These are phyloP conservation scores for Suillus luteus DNA, from an alignment of 768 basidiomycete genomes.

Conservation along the genomic window DNA sequence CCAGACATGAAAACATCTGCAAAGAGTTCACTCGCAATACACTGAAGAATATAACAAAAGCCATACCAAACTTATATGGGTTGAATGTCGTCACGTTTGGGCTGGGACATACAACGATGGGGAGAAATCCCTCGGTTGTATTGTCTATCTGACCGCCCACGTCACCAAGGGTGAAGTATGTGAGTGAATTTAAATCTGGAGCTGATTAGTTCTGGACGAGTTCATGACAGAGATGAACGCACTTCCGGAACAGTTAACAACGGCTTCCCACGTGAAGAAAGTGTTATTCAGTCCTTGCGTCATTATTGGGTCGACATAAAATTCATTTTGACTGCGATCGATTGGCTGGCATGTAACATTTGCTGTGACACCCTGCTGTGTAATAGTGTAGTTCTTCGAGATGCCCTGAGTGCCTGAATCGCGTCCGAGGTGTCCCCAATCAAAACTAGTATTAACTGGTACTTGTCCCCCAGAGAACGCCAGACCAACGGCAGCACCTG, in stretches of 20 bases:
- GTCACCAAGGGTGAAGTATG: constrained; percentile 7
- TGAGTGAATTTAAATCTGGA: not conserved
- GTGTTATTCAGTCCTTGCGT: not conserved
- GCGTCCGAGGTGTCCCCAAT: not conserved
- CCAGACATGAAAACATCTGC: constrained; percentile 3
- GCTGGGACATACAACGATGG: constrained; percentile 11
- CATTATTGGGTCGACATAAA: fast-evolving
- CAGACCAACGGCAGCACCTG: not conserved
- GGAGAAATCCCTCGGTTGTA: constrained; percentile 8
- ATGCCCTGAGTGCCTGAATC: constrained; percentile 1
- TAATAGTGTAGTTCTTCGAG: constrained; percentile 6
- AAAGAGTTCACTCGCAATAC: constrained; percentile 10
- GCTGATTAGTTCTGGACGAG: not conserved
- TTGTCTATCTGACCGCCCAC: not conserved
- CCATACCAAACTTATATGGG: constrained; percentile 6
- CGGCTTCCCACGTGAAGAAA: not conserved
- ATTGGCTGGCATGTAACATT: constrained; percentile 14
- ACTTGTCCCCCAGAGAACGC: not conserved
- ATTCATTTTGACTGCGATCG: constrained; percentile 2
- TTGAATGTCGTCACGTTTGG: not conserved
- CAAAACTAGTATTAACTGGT: not conserved
- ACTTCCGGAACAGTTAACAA: constrained; percentile 9
- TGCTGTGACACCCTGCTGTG: constrained; percentile 25
- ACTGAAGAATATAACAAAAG: not conserved
- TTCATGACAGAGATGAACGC: not conserved